Base-by-base conservation (phyloP, 805 yeast genomes). In the Schizosaccharomyces osmophilus region DNA sequence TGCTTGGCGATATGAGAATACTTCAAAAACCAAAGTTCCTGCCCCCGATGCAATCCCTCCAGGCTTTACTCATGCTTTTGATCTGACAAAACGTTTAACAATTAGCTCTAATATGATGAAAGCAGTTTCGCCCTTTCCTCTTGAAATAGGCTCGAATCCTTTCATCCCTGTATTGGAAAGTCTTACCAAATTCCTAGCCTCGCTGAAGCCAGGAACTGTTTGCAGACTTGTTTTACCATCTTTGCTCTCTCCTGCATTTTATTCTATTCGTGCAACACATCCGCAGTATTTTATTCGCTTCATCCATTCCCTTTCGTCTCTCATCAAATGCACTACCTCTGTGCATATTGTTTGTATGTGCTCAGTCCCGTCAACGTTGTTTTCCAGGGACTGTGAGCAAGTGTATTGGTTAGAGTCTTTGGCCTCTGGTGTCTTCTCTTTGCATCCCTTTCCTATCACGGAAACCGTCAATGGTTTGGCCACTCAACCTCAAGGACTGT, bases 391-490 rank as follows among this genome's bases (percentile, higher is more conserved):
- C 3, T 69, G 76, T 5, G 65, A 77, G 1, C 62, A 82, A 15
- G 67, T 79, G 4, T 73, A 79, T 1, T 75, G 78, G 51, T 67
- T 82, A 11, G 95, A 87, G 69, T 72, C 71, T 19, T 65, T 84
- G 15, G 74, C 77, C 62, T 95, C 87, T 66, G 76, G 83, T 0
- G 83, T 84, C 3, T 68, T 90, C 29, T 84, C 84, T 62, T 72
- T 90, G 61, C 86, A 83, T 64, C 95, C 97, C 1, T 87, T 89
- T 13, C 55, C 59, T 6, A 29, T 51, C 15, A 57, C 15, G n/a
- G 48, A 39, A 42, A 32, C 55, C 8, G 39, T 22, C 5, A 22
- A 39, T 19, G n/a, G 29, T 5, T 43, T 19, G 19, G 54, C 22
- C 17, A 29, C 61, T 15, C 48, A 36, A 36, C 59, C 59, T 8